Evolutionary conservation across 345 rosid species (phyloP), one percentile per base, ranked within the genome.

Genomic region (Trapa incisa): DNA sequence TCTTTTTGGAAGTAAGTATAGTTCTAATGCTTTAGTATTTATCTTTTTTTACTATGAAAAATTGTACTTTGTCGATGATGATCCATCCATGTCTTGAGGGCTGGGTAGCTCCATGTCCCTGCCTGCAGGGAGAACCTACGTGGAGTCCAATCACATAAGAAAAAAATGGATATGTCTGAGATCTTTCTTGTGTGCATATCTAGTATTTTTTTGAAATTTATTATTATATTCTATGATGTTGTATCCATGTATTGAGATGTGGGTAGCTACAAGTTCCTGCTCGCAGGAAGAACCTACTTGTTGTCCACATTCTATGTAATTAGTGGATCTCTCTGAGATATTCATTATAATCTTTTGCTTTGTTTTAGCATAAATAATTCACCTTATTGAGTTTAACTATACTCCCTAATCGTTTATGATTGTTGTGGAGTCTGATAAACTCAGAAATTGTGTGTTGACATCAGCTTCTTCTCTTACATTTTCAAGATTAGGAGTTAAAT

Each of bases 31-130:
- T 5, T 32, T 1, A 3, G 3, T 12, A 60, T 6, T 3, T 60
- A 32, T 60, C 37, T 2, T 32, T 3, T 22, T 22, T 22, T 60
- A 29, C 33, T 6, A 7, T 7, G 35, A 2, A 0, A 16, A 61
- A 61, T 35, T 58, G 36, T 22, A 16, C 15, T 10, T 10, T 17
- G 22, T 63, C 67, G 91, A 84, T 87, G 11, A 80, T 80, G 91
- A 84, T 88, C 37, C 56, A 50, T 70, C 67, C 67, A 70, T 50
- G 39, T 70, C 4, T 53, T 64, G 43, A 70, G 68, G 73, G 64
- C 54, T 15, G 58, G 68, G 45, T 41, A 52, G 50, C 64, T n/a
- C 63, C 63, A 39, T 12, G 68, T 42, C 64, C 64, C 63, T 52
- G 68, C 52, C 64, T 53, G 67, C 63, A 70, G 73, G 73, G 67